phyloP scores from a whole-genome alignment of 2,329 filamentous ascomycete species.

The Neurospora crassa region DNA sequence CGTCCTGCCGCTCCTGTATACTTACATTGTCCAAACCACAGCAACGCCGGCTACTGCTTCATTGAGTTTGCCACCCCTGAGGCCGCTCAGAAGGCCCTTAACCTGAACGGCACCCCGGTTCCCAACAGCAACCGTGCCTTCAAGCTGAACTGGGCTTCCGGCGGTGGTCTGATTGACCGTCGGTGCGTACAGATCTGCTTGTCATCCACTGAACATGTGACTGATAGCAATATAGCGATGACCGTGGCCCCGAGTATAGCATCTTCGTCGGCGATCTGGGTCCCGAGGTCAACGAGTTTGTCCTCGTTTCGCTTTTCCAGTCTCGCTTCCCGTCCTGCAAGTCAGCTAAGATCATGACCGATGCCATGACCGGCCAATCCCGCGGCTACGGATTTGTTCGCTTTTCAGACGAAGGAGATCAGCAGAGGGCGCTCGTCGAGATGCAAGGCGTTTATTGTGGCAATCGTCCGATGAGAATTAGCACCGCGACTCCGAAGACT shows the following conservation, averaged over 20 bases:
- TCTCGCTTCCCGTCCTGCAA: slow-evolving; percentile 95
- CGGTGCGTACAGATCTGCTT: slow-evolving; percentile 44
- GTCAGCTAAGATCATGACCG: slow-evolving; percentile 99
- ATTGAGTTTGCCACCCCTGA: slow-evolving; percentile 81
- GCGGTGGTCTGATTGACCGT: slow-evolving; percentile 88
- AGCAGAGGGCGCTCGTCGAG: slow-evolving; percentile 89
- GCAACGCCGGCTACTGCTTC: slow-evolving; percentile 97
- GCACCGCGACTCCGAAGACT: slow-evolving; percentile 96
- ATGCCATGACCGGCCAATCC: slow-evolving; percentile 94
- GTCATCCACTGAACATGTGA: slow-evolving; percentile 9
- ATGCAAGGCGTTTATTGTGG: slow-evolving; percentile 99
- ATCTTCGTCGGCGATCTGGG: slow-evolving; percentile 98
- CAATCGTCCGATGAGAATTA: slow-evolving; percentile 97
- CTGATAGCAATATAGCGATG: slow-evolving; percentile 53
- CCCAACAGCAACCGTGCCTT: slow-evolving; percentile 92
- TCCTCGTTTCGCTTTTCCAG: slow-evolving; percentile 94
- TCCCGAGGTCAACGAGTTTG: slow-evolving; percentile 97
- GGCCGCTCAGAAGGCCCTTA: slow-evolving; percentile 84
- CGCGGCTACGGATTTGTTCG: slow-evolving; percentile 97
- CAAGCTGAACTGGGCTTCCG: slow-evolving; percentile 99
- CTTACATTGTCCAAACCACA: slow-evolving; percentile 29
- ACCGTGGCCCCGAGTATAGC: slow-evolving; percentile 89
- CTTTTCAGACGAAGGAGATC: slow-evolving; percentile 90
- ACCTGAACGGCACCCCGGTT: slow-evolving; percentile 78
- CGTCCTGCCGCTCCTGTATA: neutral